Conservation (phyloP, 2,329 filamentous ascomycete genomes). For the Verticillium tricorpus region DNA sequence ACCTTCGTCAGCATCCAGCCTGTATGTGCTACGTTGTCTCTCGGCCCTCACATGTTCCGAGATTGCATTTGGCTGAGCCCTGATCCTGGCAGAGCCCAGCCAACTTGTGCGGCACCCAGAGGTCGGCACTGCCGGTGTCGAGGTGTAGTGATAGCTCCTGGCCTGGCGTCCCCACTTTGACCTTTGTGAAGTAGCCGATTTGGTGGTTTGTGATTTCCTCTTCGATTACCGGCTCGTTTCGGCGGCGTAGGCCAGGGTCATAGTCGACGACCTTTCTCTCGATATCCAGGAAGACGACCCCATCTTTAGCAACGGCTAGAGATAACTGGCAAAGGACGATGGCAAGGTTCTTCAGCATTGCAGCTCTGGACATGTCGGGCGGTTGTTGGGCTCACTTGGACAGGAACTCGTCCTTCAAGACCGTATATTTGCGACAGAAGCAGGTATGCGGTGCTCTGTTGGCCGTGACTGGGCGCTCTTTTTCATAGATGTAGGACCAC, state of each 20-base stretch:
- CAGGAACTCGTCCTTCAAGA: no score
- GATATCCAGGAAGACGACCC: neutral
- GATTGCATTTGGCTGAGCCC: slow-evolving; percentile 5
- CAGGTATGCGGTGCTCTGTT: neutral
- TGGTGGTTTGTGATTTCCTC: neutral
- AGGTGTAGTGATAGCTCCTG: slow-evolving; percentile 54
- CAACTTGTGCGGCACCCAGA: slow-evolving; percentile 50
- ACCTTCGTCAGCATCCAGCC: neutral
- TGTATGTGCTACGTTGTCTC: neutral
- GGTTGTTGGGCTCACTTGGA: neutral
- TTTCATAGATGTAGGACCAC: neutral
- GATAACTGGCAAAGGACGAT: neutral
- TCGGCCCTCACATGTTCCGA: slow-evolving; percentile 6
- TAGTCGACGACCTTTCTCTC: neutral
- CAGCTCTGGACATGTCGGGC: neutral
- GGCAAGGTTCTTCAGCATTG: neutral
- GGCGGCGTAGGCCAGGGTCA: neutral
- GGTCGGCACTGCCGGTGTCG: slow-evolving; percentile 64
- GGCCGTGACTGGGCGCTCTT: no score
- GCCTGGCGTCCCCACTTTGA: slow-evolving; percentile 51
- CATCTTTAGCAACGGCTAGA: neutral
- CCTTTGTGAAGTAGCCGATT: slow-evolving; percentile 49
- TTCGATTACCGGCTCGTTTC: neutral
- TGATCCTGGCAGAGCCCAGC: slow-evolving; percentile 32
- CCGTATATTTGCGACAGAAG: no score